Evolutionary conservation across 1,284 basidiomycete species (phyloP).

Genomic region (Cutaneotrichosporon curvatum): DNA sequence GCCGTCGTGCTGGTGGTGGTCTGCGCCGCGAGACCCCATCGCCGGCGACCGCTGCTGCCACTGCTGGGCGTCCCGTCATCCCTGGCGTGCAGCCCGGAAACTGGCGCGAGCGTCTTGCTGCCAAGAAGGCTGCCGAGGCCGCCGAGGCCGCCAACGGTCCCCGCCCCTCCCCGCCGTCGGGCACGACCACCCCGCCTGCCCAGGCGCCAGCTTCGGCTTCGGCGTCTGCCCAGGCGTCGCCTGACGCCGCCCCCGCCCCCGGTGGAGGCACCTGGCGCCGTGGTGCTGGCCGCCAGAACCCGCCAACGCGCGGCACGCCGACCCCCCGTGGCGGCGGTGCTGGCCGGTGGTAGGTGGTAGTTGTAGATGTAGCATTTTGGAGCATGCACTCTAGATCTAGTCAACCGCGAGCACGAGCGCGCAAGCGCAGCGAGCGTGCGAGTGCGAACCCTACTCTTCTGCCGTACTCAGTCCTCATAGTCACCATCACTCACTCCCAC

Average conservation of each 20-base stretch:
- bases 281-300: background rate
- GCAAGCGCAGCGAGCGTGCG: too few relatives aligned
- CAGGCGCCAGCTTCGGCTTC: background rate
- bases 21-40: slow-evolving; percentile 25
- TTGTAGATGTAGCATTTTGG: background rate
- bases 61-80: slow-evolving; percentile 30
- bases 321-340: background rate
- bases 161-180: background rate
- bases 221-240: slow-evolving; percentile 24
- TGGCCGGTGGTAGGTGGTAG: background rate
- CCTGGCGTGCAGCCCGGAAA: slow-evolving; percentile 26
- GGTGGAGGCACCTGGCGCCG: background rate
- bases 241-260: slow-evolving; percentile 54
- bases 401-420: too few relatives aligned
- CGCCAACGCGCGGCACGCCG: background rate
- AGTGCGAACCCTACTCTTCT: too few relatives aligned
- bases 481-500: too few relatives aligned
- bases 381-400: background rate
- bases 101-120: slow-evolving; percentile 33
- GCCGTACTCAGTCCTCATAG: too few relatives aligned
- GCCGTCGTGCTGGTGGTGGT: slow-evolving; percentile 44
- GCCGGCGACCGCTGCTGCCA: slow-evolving; percentile 24
- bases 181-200: background rate
- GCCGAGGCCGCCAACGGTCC: slow-evolving; percentile 30
- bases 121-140: slow-evolving; percentile 17